Conservation (phyloP, 139 green algal species). For the Chlorella sp. region DNA sequence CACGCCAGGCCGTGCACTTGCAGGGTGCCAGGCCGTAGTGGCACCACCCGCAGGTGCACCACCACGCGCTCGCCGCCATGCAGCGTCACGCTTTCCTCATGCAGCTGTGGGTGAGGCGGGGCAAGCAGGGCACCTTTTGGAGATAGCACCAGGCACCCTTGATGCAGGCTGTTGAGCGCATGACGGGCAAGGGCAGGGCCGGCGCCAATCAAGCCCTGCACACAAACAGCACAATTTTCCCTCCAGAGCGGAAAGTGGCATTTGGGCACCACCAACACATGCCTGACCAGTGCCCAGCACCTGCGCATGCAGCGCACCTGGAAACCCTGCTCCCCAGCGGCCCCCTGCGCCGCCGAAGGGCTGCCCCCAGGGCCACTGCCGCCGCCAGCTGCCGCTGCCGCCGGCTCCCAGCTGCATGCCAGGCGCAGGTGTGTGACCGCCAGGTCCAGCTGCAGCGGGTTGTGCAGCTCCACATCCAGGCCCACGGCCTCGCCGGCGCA, state of each 20-base stretch:
- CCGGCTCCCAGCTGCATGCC: conserved; percentile 64
- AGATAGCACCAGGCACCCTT: too few relatives aligned
- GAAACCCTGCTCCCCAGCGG: background rate
- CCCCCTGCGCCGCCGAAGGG: conserved; percentile 16
- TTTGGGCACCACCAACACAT: too few relatives aligned
- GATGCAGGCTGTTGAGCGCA: too few relatives aligned
- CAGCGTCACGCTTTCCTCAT: conserved; percentile 52
- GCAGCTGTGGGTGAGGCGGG: conserved; percentile 29
- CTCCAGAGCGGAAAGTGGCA: too few relatives aligned
- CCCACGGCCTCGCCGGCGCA: conserved; percentile 75
- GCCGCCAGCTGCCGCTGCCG: conserved; percentile 12
- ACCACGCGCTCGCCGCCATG: conserved; percentile 41
- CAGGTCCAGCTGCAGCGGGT: conserved; percentile 82
- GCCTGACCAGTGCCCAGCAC: background rate
- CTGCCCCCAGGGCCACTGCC: background rate
- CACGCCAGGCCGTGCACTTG: conserved; percentile 70
- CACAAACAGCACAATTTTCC: too few relatives aligned
- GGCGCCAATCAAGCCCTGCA: too few relatives aligned
- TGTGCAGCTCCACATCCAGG: conserved; percentile 80
- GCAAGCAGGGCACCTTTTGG: background rate
- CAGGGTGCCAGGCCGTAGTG: conserved; percentile 68
- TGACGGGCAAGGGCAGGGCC: too few relatives aligned
- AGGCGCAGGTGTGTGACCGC: conserved; percentile 69
- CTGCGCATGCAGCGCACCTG: background rate
- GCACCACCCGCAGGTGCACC: conserved; percentile 67